phyloP scores from a whole-genome alignment of 768 basidiomycete species.

The Leucosporidium creatinivorum region DNA sequence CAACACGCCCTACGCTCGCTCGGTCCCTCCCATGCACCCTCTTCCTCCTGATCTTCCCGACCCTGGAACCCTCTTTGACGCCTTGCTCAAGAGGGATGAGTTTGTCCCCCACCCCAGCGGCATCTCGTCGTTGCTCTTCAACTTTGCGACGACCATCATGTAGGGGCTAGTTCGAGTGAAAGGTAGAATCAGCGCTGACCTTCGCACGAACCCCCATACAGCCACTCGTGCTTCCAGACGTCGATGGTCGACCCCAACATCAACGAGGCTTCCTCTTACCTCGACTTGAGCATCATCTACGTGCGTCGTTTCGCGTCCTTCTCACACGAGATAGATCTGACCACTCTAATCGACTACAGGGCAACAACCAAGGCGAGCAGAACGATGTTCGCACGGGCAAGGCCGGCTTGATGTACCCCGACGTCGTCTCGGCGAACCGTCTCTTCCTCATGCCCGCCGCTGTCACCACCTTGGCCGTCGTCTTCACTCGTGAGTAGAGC shows the following conservation, averaged over 20 bases:
- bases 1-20: constrained; percentile 21
- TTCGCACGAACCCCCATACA: too few species aligned
- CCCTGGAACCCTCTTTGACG: constrained; percentile 58
- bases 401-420: constrained; percentile 58
- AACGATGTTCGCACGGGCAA: constrained; percentile 52
- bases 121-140: constrained; percentile 66
- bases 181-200: too few species aligned
- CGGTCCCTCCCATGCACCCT: constrained; percentile 13
- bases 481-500: constrained; percentile 52
- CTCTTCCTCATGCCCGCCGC: constrained; percentile 63
- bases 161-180: too few species aligned
- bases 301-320: background rate
- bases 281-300: constrained; percentile 69
- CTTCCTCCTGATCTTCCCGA: constrained; percentile 49
- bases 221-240: constrained; percentile 63
- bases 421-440: constrained; percentile 48
- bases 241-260: constrained; percentile 41
- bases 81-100: constrained; percentile 62
- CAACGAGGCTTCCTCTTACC: constrained; percentile 64
- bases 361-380: constrained; percentile 51
- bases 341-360: constrained; percentile 36
- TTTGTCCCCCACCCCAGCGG: constrained; percentile 55
- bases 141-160: constrained; percentile 45
- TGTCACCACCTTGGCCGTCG: constrained; percentile 58
- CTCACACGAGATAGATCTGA: background rate